Conservation (phyloP, 495 filamentous ascomycete genomes). For the Xylaria cubensis region DNA sequence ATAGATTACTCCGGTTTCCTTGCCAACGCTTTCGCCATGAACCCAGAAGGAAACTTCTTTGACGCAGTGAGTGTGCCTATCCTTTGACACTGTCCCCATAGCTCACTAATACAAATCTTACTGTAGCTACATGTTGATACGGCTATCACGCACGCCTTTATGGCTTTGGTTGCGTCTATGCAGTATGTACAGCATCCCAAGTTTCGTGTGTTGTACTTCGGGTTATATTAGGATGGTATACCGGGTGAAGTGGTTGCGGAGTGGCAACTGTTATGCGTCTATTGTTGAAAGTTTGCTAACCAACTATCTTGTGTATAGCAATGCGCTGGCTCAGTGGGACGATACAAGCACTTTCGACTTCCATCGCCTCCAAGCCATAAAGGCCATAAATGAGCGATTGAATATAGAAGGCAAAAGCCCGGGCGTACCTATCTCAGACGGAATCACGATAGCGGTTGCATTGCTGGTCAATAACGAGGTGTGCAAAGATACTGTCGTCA, state of each 20-base stretch:
- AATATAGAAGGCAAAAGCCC: constrained; percentile 40
- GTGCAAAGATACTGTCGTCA: neutral
- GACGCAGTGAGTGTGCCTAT: constrained; percentile 32
- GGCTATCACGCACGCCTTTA: constrained; percentile 42
- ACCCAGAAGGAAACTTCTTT: constrained; percentile 42
- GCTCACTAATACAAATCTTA: constrained; percentile 2
- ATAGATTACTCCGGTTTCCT: constrained; percentile 42
- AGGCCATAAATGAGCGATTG: constrained; percentile 41
- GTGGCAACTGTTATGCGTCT: neutral
- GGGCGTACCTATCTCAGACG: constrained; percentile 39
- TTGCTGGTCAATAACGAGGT: constrained; percentile 42
- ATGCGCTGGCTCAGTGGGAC: constrained; percentile 39
- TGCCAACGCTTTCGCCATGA: constrained; percentile 43
- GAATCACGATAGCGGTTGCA: constrained; percentile 39
- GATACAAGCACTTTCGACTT: constrained; percentile 43
- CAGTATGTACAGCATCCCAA: constrained; percentile 26
- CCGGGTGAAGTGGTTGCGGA: neutral
- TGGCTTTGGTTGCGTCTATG: constrained; percentile 42
- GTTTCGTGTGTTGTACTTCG: neutral
- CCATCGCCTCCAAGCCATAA: constrained; percentile 41
- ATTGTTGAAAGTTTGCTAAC: neutral
- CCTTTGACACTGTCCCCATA: too few relatives aligned
- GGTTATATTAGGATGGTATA: neutral
- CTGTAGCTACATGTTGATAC: constrained; percentile 40
- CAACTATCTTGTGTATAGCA: constrained; percentile 20